phyloP scores from a whole-genome alignment of 306 rosid species.

The Hippophae gyantsensis region DNA sequence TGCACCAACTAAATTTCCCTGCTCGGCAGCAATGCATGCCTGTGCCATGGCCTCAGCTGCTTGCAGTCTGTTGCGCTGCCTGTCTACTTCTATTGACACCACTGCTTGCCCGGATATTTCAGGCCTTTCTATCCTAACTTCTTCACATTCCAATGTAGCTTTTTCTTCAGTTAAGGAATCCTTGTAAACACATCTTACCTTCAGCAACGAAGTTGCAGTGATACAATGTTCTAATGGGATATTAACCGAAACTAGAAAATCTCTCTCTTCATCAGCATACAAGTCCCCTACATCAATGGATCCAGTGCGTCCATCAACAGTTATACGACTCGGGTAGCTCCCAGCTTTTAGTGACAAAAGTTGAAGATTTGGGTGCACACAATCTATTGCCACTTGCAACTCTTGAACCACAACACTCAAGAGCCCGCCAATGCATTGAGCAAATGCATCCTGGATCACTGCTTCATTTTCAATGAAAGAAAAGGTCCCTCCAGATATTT shows the following conservation, averaged over 20 bases:
- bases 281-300: constrained; percentile 72
- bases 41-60: constrained; percentile 91
- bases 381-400: constrained; percentile 68
- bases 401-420: constrained; percentile 89
- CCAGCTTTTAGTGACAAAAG: constrained; percentile 74
- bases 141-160: constrained; percentile 49
- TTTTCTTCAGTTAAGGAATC: constrained; percentile 70
- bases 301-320: constrained; percentile 51
- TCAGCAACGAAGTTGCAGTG: constrained; percentile 56
- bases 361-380: constrained; percentile 37
- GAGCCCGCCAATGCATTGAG: constrained; percentile 97
- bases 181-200: constrained; percentile 64
- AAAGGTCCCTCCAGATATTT: constrained; percentile 92
- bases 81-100: constrained; percentile 77
- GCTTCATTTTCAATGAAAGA: constrained; percentile 94
- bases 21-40: constrained; percentile 74
- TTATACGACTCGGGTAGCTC: constrained; percentile 62
- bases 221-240: constrained; percentile 51
- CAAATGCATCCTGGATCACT: constrained; percentile 92
- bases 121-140: constrained; percentile 63
- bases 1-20: constrained; percentile 64
- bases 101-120: constrained; percentile 38
- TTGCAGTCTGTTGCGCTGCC: constrained; percentile 82
- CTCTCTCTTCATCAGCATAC: constrained; percentile 97
- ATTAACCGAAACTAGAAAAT: constrained; percentile 69